Evolutionary conservation across 345 rosid genomes (phyloP), one percentile per base, ranked within the genome.

Genomic region (Murraya koenigii): DNA sequence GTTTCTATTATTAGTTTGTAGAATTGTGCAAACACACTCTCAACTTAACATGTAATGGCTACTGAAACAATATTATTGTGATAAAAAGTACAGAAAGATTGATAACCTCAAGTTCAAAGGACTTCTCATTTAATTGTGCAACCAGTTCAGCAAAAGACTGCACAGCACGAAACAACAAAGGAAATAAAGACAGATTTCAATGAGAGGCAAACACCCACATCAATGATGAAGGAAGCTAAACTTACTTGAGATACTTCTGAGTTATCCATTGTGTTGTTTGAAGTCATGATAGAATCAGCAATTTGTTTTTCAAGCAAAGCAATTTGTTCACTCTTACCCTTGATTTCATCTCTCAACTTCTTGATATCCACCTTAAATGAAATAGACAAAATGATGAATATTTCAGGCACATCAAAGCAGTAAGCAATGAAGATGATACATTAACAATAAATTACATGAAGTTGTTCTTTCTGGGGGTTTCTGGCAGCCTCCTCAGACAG

Each of bases 101-200:
- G 49, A 75, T 87, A 74, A 96, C 99, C 99, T 96, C 93, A 47
- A 96, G 98, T 82, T 92, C 98, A 63, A 96, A 91, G 55, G 97
- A 92, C 85, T 92, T 94, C 85, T 94, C 99, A 87, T 89, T 90
- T 83, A 96, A 83, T 82, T 92, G 95, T 52, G 85, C 92, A 78
- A 81, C 84, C 84, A 96, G 84, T 80, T 90, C 97, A 76, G 89
- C 92, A 76, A 96, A 75, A 33, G 84, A 80, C 98, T 94, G 94
- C 86, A 81, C 86, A 81, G 72, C 82, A 83, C n/a, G 33, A 76
- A 78, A 79, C 38, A 61, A 55, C 7, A 63, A 44, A 80, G 25
- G 55, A 69, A 54, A 76, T 79, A 86, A 76, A 75, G 76, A 75
- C 71, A 20, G 55, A 68, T 38, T 78, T 74, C 76, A 78, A 72